Evolutionary conservation across 306 rosid genomes (phyloP).

Genomic region (Castanea mollissima): DNA sequence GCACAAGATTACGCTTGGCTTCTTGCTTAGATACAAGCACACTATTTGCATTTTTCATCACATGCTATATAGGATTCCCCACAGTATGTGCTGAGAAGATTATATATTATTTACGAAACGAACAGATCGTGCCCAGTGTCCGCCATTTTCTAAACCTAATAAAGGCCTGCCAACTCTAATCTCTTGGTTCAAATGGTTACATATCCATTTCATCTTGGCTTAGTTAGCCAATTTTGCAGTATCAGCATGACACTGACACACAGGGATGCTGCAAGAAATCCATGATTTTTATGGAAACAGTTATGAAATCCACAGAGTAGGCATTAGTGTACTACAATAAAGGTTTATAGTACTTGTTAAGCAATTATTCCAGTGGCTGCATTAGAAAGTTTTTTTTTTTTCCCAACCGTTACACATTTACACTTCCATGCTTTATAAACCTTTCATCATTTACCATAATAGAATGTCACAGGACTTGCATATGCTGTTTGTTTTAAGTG

Average conservation of each 20-base stretch:
- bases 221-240: too few species aligned
- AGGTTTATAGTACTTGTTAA: background rate
- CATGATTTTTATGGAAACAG: conserved; percentile 21
- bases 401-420: too few species aligned
- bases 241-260: too few species aligned
- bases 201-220: background rate
- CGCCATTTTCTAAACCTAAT: background rate
- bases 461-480: background rate
- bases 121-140: too few species aligned
- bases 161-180: background rate
- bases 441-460: background rate
- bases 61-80: background rate
- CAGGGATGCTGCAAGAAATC: background rate
- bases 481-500: background rate
- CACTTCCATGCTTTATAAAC: too few species aligned
- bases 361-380: background rate
- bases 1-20: too few species aligned
- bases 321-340: background rate
- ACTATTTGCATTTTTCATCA: too few species aligned
- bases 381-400: background rate
- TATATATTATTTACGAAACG: background rate
- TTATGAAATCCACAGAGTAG: background rate
- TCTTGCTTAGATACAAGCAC: too few species aligned
- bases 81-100: background rate
- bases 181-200: background rate